These are phyloP conservation scores for Pilaira anomala DNA, from an alignment of 192 early-diverging fungal genomes.

Conservation along the genomic window DNA sequence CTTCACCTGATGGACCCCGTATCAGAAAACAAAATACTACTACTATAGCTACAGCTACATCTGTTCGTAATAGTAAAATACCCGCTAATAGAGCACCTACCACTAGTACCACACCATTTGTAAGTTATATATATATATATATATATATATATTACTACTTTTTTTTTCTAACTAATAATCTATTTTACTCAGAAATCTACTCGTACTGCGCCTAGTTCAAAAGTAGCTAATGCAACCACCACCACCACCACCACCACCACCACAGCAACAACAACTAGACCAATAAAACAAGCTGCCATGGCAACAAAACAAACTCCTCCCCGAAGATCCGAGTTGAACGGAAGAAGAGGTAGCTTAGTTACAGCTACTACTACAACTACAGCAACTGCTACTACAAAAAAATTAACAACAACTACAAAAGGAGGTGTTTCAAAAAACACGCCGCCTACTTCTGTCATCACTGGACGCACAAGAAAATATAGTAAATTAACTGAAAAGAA, in stretches of 20 bases:
- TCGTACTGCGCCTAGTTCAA: not conserved
- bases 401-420: constrained; percentile 2
- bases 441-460: constrained; percentile 13
- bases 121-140: not conserved
- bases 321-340: not conserved
- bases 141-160: not conserved
- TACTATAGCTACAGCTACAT: too few relatives aligned
- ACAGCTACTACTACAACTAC: not conserved
- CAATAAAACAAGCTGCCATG: not conserved
- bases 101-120: not conserved
- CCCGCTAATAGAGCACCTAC: not conserved
- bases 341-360: not conserved
- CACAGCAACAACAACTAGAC: not conserved
- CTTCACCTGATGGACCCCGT: too few relatives aligned
- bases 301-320: not conserved
- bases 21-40: too few relatives aligned
- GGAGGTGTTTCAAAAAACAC: constrained; percentile 16
- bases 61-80: too few relatives aligned
- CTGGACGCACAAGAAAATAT: constrained; percentile 17
- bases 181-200: not conserved
- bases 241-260: not conserved
- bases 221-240: not conserved
- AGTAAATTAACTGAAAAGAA: constrained; percentile 12
- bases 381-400: not conserved
- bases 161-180: too few relatives aligned